These are phyloP conservation scores for Fulvia fulva DNA, from an alignment of 2,329 filamentous ascomycete genomes.

Conservation along the genomic window DNA sequence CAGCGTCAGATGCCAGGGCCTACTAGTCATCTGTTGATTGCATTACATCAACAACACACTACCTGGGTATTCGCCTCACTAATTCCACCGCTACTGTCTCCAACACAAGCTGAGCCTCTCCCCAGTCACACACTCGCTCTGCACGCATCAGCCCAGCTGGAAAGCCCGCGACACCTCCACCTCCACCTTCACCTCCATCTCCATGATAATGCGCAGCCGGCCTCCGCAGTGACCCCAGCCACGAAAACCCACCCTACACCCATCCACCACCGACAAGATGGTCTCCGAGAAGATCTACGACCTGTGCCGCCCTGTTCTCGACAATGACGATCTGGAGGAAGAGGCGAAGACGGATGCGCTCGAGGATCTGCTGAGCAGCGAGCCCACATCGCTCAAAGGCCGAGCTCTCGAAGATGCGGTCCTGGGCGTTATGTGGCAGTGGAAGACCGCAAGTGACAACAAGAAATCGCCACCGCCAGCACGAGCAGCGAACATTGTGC, in stretches of 20 bases:
- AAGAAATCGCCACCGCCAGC: constrained; percentile 74
- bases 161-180: background rate
- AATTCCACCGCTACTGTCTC: background rate
- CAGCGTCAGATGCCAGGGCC: background rate
- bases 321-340: constrained; percentile 77
- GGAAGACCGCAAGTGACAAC: constrained; percentile 59
- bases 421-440: constrained; percentile 85
- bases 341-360: constrained; percentile 93
- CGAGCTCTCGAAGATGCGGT: constrained; percentile 82
- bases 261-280: constrained; percentile 54
- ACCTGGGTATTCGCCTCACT: background rate
- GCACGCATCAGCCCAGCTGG: background rate
- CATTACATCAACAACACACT: constrained; percentile 2
- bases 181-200: background rate
- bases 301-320: constrained; percentile 80
- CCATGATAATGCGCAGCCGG: constrained; percentile 2
- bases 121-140: background rate
- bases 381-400: constrained; percentile 67
- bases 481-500: constrained; percentile 76
- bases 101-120: background rate
- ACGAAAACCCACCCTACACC: background rate
- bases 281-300: constrained; percentile 91
- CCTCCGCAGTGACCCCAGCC: constrained; percentile 4
- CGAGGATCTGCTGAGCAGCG: constrained; percentile 76
- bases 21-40: background rate